Conservation (phyloP, 1,284 basidiomycete genomes). For the Ceratobasidium sp. region DNA sequence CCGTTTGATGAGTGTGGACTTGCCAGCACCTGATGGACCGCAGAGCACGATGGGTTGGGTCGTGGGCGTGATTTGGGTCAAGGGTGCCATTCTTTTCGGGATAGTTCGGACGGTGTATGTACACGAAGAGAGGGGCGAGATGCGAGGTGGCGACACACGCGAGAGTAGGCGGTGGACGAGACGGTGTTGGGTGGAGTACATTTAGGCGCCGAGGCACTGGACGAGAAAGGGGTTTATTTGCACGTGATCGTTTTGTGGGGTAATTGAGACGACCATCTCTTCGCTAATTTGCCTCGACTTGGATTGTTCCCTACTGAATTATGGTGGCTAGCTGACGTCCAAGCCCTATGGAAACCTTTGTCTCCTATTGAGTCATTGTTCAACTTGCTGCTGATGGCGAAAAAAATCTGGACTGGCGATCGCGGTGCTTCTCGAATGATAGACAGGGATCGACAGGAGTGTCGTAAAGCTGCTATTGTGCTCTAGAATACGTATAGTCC, state of each 20-base stretch:
- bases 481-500: too few relatives aligned
- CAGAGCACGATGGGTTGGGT: conserved; percentile 76
- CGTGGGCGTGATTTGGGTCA: background rate
- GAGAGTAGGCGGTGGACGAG: background rate
- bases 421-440: too few relatives aligned
- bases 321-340: too few relatives aligned
- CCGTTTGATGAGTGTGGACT: conserved; percentile 89
- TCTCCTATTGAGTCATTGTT: too few relatives aligned
- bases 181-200: background rate
- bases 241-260: background rate
- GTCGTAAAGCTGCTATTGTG: too few relatives aligned
- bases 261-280: background rate
- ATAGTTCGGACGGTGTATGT: background rate
- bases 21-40: conserved; percentile 92
- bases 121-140: background rate
- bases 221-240: background rate
- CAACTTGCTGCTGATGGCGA: too few relatives aligned
- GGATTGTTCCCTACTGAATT: too few relatives aligned
- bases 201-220: background rate
- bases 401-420: too few relatives aligned
- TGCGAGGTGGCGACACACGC: background rate
- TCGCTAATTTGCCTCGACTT: background rate
- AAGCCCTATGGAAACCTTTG: background rate
- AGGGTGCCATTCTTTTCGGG: conserved; percentile 20
- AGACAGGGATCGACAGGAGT: too few relatives aligned